Conservation (phyloP, 2,329 filamentous ascomycete species). For the Beauveria varroae region DNA sequence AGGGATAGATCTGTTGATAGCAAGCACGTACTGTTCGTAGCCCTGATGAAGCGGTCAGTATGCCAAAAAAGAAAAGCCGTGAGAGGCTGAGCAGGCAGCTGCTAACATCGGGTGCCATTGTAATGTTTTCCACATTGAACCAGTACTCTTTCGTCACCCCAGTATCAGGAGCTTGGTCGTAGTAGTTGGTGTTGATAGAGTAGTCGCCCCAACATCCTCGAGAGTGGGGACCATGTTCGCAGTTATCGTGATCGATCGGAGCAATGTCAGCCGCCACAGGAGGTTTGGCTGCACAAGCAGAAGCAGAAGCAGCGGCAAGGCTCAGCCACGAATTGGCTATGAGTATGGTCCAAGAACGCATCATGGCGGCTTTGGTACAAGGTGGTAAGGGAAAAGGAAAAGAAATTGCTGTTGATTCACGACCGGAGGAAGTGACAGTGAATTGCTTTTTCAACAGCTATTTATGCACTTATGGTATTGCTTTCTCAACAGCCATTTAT, state of each 20-base stretch:
- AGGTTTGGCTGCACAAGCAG: background rate
- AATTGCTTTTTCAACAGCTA: no score
- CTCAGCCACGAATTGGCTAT: background rate
- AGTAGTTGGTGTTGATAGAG: slow-evolving; percentile 40
- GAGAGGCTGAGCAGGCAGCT: background rate
- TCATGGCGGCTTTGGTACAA: background rate
- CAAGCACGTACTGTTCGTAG: slow-evolving; percentile 29
- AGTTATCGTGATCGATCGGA: background rate
- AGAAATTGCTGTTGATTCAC: no score
- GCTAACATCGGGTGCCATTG: slow-evolving; percentile 31
- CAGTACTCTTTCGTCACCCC: slow-evolving; percentile 44
- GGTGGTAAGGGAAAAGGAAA: no score
- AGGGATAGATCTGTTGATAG: slow-evolving; percentile 51
- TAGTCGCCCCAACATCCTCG: slow-evolving; percentile 36
- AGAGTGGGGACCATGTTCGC: background rate
- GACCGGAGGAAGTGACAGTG: no score
- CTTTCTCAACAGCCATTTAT: no score
- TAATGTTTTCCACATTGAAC: slow-evolving; percentile 34
- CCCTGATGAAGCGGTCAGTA: slow-evolving; percentile 20
- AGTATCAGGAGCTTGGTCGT: slow-evolving; percentile 33
- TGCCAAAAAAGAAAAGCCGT: background rate
- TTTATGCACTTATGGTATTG: no score
- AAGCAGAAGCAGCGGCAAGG: background rate
- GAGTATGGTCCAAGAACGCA: background rate
- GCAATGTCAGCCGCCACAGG: background rate